A percentile compares a stretch with the other conserved stretches of the same genome.
Conservation (phyloP, 257 asterid genomes). For the Petunia axillaris region DNA sequence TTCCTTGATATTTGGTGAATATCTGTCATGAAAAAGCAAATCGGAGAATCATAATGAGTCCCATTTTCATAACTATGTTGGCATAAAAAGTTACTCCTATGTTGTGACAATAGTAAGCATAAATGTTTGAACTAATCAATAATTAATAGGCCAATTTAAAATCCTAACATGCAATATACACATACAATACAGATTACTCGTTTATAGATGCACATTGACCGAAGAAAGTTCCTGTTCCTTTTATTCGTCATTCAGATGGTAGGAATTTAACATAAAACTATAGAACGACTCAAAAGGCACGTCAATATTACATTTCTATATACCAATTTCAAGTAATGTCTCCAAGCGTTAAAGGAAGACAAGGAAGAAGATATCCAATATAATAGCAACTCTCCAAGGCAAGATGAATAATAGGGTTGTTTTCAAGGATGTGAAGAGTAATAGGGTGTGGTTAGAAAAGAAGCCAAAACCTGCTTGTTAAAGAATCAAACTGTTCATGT, state of each 20-base stretch:
- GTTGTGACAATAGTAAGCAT: not conserved
- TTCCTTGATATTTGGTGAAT: constrained; percentile 86
- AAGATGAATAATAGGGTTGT: not conserved
- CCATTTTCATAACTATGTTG: not conserved
- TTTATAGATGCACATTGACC: not conserved
- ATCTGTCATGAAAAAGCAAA: constrained; percentile 50
- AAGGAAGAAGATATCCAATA: not conserved
- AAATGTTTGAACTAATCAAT: not conserved
- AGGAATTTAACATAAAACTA: not conserved
- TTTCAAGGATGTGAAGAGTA: not conserved
- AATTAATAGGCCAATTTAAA: not conserved
- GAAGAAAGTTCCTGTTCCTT: not conserved
- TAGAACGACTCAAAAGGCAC: not conserved
- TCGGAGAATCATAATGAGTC: not conserved
- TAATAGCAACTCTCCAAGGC: not conserved
- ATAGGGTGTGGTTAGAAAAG: too few relatives aligned
- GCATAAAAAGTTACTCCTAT: not conserved
- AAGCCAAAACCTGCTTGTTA: too few relatives aligned
- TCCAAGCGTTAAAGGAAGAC: not conserved
- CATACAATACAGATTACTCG: not conserved
- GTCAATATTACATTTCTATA: not conserved
- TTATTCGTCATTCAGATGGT: not conserved
- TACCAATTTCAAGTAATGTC: not conserved
- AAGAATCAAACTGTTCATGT: too few relatives aligned
- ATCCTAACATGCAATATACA: not conserved